A percentile compares a stretch with the other conserved stretches of the same genome.
These are phyloP conservation scores for Nephelium lappaceum DNA, from an alignment of 345 rosid genomes.

Conservation along the genomic window DNA sequence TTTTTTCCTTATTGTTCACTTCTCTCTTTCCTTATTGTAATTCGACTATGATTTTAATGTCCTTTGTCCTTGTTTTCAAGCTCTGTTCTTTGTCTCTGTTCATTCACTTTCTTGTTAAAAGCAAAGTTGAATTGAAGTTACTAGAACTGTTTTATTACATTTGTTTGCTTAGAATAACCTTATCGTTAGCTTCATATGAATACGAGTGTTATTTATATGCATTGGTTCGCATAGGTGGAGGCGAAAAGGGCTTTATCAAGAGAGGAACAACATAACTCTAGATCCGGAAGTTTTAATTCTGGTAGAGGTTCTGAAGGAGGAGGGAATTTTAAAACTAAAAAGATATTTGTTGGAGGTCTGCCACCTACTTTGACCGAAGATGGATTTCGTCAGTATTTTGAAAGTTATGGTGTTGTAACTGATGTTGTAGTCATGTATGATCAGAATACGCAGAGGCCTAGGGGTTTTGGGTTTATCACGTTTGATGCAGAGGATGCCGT, in stretches of 20 bases:
- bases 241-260: slow-evolving; percentile 48
- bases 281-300: slow-evolving; percentile 33
- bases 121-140: no score
- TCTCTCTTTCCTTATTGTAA: not conserved
- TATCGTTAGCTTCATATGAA: not conserved
- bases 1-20: not conserved
- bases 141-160: not conserved
- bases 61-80: not conserved
- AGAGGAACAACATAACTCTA: slow-evolving; percentile 41
- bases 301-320: slow-evolving; percentile 34
- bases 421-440: slow-evolving; percentile 51
- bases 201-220: not conserved
- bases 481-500: slow-evolving; percentile 47
- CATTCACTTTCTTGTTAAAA: no score
- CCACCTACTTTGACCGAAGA: slow-evolving; percentile 41
- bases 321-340: slow-evolving; percentile 41
- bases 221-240: slow-evolving; percentile 34
- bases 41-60: not conserved
- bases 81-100: not conserved
- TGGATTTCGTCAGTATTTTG: slow-evolving; percentile 40
- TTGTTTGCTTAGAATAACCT: not conserved
- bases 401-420: slow-evolving; percentile 40
- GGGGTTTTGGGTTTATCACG: slow-evolving; percentile 52
- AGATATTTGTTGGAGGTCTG: slow-evolving; percentile 47
- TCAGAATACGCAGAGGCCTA: slow-evolving; percentile 45